Evolutionary conservation across 768 basidiomycete genomes (phyloP), one percentile per base, ranked within the genome.

Genomic region (Dentipellis fragilis): DNA sequence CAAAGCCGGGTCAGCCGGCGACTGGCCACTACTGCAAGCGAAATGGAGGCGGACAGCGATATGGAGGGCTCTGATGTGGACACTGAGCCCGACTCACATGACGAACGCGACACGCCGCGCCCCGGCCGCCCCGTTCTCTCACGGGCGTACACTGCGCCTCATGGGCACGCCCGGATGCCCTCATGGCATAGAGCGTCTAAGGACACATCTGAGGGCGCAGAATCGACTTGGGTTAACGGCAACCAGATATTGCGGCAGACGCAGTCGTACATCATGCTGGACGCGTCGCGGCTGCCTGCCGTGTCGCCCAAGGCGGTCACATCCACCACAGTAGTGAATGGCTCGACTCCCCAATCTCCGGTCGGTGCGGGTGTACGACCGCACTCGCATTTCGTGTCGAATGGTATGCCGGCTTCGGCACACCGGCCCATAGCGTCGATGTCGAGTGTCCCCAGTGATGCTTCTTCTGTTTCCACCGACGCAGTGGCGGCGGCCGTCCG

Each of bases 201-300:
- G 42, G 42, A 45, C 42, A n/a, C 9, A 39, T 21, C 19, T 34
- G 19, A 35, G 14, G 23, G 47, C 34, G n/a, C 48, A 19, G 40
- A 34, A 11, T n/a, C 21, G 39, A 57, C 51, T 10, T 12, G 52
- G 7, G 37, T 61, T 38, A 17, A 37, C 45, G 47, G 49, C 9
- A 53, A 49, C 51, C 50, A 63, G 36, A 52, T 59, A 23, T 36
- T 52, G 21, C 22, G 54, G 45, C 42, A 56, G 47, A 56, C 69
- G 12, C 75, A 78, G 1, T 74, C 73, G 0, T 82, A 77, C 59
- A 70, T 79, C 11, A 64, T 69, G 1, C 63, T 80, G 34, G 81
- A 83, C 57, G 73, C 57, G 36, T 57, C 60, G 19, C 55, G 76
- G 5, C 63, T 67, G 19, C 67, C 70, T 17, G 76, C 73, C 9